Evolutionary conservation across 2,329 filamentous ascomycete genomes (phyloP).

Genomic region (Chaetothyriales sp.): DNA sequence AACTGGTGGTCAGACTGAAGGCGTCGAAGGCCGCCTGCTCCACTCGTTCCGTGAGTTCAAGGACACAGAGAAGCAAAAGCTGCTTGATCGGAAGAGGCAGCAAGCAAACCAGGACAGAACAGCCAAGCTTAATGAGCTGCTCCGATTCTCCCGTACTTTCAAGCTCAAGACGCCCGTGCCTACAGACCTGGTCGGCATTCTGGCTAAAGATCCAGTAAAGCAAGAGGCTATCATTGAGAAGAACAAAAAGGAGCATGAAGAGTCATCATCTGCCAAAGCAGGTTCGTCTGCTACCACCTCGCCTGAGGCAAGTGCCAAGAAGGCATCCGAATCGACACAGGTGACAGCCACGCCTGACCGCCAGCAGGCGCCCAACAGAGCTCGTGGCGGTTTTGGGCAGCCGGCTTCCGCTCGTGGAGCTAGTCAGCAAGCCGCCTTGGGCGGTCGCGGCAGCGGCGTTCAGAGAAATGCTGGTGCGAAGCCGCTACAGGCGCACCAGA

Average conservation of each 20-base stretch:
- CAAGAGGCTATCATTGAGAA: slow-evolving; percentile 87
- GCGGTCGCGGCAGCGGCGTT: slow-evolving; percentile 5
- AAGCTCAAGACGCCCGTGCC: slow-evolving; percentile 89
- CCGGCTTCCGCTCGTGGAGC: slow-evolving; percentile 9
- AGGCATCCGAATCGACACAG: slow-evolving; percentile 29
- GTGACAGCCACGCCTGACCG: slow-evolving; percentile 27
- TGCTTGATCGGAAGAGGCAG: slow-evolving; percentile 42
- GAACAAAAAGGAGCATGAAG: slow-evolving; percentile 59
- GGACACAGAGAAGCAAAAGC: slow-evolving; percentile 44
- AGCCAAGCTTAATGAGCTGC: slow-evolving; percentile 81
- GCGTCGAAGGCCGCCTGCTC: slow-evolving; percentile 45
- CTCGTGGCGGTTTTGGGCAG: slow-evolving; percentile 27
- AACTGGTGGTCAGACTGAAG: slow-evolving; percentile 41
- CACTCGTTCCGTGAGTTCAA: slow-evolving; percentile 52
- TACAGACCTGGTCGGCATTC: slow-evolving; percentile 77
- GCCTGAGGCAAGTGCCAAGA: slow-evolving; percentile 32
- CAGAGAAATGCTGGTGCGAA: neutral
- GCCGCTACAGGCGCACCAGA: slow-evolving; percentile 1
- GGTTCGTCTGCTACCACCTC: slow-evolving; percentile 9
- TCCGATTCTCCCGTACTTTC: slow-evolving; percentile 88
- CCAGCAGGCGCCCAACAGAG: slow-evolving; percentile 33
- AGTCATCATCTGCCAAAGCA: slow-evolving; percentile 27
- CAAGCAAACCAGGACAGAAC: slow-evolving; percentile 61
- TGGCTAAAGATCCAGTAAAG: slow-evolving; percentile 91
- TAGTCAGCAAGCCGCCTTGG: slow-evolving; percentile 24